Conservation (phyloP, 148 eudicot species). For the Dianthus caryophyllus region DNA sequence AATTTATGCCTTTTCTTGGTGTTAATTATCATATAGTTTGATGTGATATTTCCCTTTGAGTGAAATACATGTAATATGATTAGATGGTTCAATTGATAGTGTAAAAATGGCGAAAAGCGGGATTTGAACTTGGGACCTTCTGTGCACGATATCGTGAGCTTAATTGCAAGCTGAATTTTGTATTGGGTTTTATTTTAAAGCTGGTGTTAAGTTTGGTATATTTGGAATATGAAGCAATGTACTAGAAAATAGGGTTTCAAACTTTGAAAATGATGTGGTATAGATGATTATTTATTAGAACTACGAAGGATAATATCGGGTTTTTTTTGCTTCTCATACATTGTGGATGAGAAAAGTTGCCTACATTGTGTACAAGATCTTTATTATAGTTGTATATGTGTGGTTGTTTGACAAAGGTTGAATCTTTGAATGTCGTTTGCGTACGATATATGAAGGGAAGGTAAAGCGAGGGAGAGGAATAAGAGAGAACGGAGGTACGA, state of each 20-base stretch:
- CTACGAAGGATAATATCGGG: neutral
- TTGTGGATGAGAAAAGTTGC: neutral
- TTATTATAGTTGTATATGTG: neutral
- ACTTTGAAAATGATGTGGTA: neutral
- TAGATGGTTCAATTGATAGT: too few relatives aligned
- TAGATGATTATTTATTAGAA: neutral
- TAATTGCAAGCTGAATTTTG: neutral
- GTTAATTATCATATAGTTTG: neutral
- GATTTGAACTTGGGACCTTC: neutral
- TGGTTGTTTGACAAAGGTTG: neutral
- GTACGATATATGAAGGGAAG: too few relatives aligned
- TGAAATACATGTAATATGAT: too few relatives aligned
- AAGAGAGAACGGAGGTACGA: too few relatives aligned
- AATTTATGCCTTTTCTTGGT: neutral
- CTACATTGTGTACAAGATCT: neutral
- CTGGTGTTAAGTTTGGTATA: neutral
- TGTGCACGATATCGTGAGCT: neutral
- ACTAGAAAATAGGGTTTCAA: neutral
- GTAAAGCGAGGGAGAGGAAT: too few relatives aligned
- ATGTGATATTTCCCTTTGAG: neutral
- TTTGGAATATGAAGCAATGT: neutral
- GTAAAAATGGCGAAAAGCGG: neutral
- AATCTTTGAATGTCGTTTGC: neutral
- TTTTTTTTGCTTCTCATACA: neutral
- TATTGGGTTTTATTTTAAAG: neutral